These are phyloP conservation scores for Talaromyces sp. DNA, from an alignment of 2,329 filamentous ascomycete species.

Conservation along the genomic window DNA sequence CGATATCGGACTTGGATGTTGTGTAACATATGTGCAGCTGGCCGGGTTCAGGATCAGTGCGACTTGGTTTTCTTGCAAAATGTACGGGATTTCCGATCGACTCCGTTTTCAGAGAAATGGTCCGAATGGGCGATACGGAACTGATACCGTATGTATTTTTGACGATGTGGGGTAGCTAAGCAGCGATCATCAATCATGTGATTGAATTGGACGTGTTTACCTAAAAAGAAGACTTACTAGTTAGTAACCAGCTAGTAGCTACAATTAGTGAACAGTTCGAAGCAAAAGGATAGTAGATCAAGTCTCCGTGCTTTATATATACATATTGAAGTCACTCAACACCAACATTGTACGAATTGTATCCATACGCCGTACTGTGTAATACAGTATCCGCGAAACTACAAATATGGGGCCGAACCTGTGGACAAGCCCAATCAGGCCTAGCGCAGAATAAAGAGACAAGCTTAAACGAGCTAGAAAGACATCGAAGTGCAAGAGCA, in stretches of 20 bases:
- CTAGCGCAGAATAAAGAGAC: not conserved
- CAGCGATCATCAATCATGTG: conserved; percentile 3
- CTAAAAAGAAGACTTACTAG: no score
- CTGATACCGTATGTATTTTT: not conserved
- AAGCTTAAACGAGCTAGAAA: conserved; percentile 4
- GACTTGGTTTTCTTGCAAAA: not conserved
- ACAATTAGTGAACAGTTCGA: no score
- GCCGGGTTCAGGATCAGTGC: not conserved
- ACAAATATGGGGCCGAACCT: not conserved
- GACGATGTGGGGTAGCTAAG: not conserved
- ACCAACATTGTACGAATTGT: not conserved
- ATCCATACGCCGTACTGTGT: not conserved
- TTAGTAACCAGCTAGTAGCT: no score
- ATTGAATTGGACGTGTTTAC: not conserved
- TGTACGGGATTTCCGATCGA: not conserved
- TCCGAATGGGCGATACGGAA: not conserved
- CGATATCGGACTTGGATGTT: not conserved
- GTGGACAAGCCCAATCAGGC: not conserved
- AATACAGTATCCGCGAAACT: not conserved
- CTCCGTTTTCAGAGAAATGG: conserved; percentile 12
- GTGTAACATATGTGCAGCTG: no score
- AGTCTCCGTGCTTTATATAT: not conserved
- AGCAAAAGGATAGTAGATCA: no score
- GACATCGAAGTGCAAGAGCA: not conserved
- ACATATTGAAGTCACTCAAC: not conserved